Evolutionary conservation across 78 protist genomes (phyloP), one percentile per base, ranked within the genome.

Genomic region (Pigoraptor vietnamica): DNA sequence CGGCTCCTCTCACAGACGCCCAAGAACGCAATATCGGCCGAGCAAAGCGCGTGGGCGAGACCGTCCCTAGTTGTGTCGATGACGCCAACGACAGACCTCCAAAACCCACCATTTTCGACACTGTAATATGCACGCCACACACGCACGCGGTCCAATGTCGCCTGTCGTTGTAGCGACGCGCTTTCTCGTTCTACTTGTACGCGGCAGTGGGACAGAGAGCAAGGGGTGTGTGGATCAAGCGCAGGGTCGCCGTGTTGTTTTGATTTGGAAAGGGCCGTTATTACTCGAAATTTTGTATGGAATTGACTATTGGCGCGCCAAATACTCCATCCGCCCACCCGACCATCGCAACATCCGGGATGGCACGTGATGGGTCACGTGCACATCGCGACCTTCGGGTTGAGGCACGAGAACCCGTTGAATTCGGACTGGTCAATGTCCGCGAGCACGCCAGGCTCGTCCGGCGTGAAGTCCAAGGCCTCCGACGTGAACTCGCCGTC

Each of bases 401-500:
- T 32, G 48, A 23, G 21, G 89, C 34, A 86, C 24, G 89, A 37
- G 23, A 86, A 86, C 24, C 48, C 89, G 0, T 21, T 24, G 34
- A 86, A 86, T 23, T 35, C 89, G 25, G 24, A 24, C 48, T 86
- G 89, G 35, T 86, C 89, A 37, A 86, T 37, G 34, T 33, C 48
- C 23, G 19, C 89, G 23, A 86, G 39, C 25, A 37, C 6, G 32
- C 33, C 23, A 0, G 39, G 39, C 23, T 35, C 48, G 39, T 21
- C 35, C n/a, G 90, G 90, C 39, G 90, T 87, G 32, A 87, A 6
- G 35, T 14, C 40, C 81, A n/a, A 24, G 37, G 67, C 25, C 81
- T 87, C 90, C 24, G 24, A 0, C 24, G 90, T 87, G n/a, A 87
- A 87, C 25, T 87, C 90, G 38, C 24, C 35, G 81, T 87, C 90